Conservation (phyloP, 1,284 basidiomycete genomes). For the Garcileccinum viscosum region DNA sequence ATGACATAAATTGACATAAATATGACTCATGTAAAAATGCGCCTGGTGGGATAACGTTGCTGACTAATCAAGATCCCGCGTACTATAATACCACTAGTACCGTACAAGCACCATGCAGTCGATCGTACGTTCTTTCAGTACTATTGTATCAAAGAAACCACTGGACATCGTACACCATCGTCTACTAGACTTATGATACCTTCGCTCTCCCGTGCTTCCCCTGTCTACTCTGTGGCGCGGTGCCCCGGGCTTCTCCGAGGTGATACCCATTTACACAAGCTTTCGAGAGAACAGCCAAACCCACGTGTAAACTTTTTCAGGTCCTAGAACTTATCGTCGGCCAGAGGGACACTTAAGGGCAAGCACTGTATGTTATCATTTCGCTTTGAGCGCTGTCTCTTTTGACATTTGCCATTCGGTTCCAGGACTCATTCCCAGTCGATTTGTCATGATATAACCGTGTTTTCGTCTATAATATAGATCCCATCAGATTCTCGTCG, state of each 20-base stretch:
- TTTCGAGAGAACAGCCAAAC: not conserved
- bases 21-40: no score
- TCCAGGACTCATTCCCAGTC: not conserved
- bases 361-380: not conserved
- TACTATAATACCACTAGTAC: not conserved
- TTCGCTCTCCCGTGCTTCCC: not conserved
- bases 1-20: not conserved
- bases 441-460: not conserved
- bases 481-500: not conserved
- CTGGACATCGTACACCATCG: not conserved
- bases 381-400: conserved; percentile 8
- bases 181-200: not conserved
- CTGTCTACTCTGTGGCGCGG: not conserved
- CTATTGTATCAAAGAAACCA: not conserved
- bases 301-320: not conserved
- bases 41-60: not conserved
- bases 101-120: not conserved
- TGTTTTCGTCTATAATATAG: not conserved
- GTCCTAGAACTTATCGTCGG: not conserved
- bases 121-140: not conserved
- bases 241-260: conserved; percentile 1
- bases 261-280: not conserved
- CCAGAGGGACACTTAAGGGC: not conserved
- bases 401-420: not conserved
- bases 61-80: not conserved